Conservation (phyloP, 345 rosid genomes). For the Lepidium aucheri region DNA sequence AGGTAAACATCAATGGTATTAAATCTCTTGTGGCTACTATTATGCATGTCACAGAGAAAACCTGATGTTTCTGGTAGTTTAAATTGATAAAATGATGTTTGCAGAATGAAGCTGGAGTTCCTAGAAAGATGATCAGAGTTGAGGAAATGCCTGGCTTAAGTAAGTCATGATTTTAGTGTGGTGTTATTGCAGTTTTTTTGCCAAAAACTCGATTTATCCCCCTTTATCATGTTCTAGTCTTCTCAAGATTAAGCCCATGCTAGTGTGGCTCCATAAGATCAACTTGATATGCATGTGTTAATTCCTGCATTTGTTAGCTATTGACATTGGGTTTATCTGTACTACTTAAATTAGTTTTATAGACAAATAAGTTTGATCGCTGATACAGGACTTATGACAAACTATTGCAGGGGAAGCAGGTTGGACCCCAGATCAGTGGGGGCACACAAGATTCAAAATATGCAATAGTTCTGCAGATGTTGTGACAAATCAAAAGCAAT, state of each 20-base stretch:
- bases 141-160: constrained; percentile 94
- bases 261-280: background rate
- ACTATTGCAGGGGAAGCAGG: constrained; percentile 76
- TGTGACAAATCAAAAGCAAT: constrained; percentile 59
- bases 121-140: constrained; percentile 57
- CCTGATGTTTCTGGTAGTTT: background rate
- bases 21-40: background rate
- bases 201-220: background rate
- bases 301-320: background rate
- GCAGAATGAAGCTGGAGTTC: constrained; percentile 89
- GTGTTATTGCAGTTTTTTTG: background rate
- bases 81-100: background rate
- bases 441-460: constrained; percentile 70
- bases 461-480: constrained; percentile 47
- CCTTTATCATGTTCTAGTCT: background rate
- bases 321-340: background rate
- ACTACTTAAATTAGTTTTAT: too few species aligned
- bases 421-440: constrained; percentile 98
- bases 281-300: constrained; percentile 4
- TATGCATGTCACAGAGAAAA: background rate
- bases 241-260: background rate
- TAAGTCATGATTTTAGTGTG: constrained; percentile 37
- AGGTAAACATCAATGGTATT: constrained; percentile 37
- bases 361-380: background rate
- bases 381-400: background rate